These are phyloP conservation scores for Elymus sibiricus DNA, from an alignment of 176 grass and related monocot genomes.

Conservation along the genomic window DNA sequence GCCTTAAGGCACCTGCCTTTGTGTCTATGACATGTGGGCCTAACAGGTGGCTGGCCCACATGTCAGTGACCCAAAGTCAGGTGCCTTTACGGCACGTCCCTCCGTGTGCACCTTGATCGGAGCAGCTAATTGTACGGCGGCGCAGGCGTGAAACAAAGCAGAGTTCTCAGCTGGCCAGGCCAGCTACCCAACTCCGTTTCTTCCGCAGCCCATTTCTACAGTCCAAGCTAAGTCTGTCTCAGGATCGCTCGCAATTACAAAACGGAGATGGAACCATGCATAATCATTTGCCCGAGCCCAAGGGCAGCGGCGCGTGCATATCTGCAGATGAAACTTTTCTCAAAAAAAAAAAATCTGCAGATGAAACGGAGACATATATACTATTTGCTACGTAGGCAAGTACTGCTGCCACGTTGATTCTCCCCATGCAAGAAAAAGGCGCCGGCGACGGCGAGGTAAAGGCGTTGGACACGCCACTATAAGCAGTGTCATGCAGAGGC, in stretches of 20 bases:
- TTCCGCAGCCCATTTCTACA: no score
- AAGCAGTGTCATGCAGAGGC: conserved; percentile 1
- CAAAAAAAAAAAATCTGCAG: no score
- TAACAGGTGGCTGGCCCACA: no score
- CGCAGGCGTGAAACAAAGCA: background rate
- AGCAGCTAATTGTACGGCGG: conserved; percentile 15
- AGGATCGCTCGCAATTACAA: background rate
- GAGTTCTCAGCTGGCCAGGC: background rate
- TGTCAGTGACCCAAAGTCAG: no score
- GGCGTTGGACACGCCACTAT: background rate
- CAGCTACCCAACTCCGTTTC: no score
- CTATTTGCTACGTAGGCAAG: no score
- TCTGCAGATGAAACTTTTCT: background rate
- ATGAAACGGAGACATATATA: background rate
- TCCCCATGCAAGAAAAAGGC: background rate
- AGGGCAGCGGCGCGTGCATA: background rate
- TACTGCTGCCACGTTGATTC: background rate
- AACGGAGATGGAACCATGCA: background rate
- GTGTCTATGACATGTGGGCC: no score
- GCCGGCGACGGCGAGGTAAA: background rate
- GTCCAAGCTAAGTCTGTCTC: background rate
- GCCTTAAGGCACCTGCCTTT: no score
- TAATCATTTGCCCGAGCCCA: background rate
- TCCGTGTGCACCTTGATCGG: background rate
- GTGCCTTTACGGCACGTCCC: background rate